Evolutionary conservation across 2,329 filamentous ascomycete genomes (phyloP), one percentile per base, ranked within the genome.

Genomic region (Trichophyton rubrum): DNA sequence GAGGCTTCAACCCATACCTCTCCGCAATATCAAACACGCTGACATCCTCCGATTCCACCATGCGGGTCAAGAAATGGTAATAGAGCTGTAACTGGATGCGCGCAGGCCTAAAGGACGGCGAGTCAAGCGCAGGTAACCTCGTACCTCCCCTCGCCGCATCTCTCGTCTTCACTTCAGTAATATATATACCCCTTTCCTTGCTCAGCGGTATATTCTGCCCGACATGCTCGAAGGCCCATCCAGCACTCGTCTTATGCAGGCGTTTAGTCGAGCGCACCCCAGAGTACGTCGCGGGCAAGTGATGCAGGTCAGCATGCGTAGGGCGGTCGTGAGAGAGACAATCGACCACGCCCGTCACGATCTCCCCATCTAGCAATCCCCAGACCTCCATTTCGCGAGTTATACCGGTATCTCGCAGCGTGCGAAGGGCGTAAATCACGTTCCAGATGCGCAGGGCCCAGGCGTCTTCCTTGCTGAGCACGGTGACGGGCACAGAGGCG

Each of bases 261-360:
- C 40, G 40, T n/a, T 27, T 51, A 7, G 45, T 51, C 20, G 45
- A 51, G 11, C 22, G 3, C 1, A 51, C 45, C 2, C 45, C 64
- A 62, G 20, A 43, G 9, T 51, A 9, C 20, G 27, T 1, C 6
- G 27, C 1, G 27, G 27, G 27, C 6, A 8, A 30, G 27, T 5
- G 27, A 30, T 7, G 5, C 27, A 30, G 6, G 7, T 30, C 27
- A 6, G 6, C 27, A 1, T 30, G 27, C 2, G 27, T 7, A 8
- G 27, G 27, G 1, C 27, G 27, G 27, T 30, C 27, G 27, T 6
- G 27, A 30, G 85, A 90, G 15, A 97, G 74, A 67, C 91, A 85
- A 69, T 99, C 93, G 64, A 99, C 95, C 57, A 97, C 77, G 1
- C 93, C 93, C 67, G 89, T 93, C 62, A 97, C 85, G 22, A 96